Base-by-base conservation (phyloP, 1,139 yeast genomes). In the Candida sojae region DNA sequence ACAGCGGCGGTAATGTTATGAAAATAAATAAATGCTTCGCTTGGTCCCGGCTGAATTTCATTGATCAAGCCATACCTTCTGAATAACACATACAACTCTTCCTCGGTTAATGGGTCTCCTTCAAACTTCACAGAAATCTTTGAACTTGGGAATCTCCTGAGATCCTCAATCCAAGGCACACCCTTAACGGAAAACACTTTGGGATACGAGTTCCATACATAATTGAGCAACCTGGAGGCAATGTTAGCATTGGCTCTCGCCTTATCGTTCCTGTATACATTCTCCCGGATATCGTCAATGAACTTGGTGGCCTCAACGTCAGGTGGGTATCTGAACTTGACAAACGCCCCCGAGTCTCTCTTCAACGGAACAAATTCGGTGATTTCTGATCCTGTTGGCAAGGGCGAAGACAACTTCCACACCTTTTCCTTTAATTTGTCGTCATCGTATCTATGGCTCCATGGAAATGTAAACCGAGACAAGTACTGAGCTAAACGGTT, bases 301-400 rank as follows among this genome's bases (percentile, higher is more conserved):
- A 85, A 73, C 23, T 80, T 81, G 41, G 80, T 76, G 4, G 77
- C 65, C 2, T 79, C 67, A 42, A 70, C 66, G 3, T 67, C 73
- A 2, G 68, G 69, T 0, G 95, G 92, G 6, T 85, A 80, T 41
- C 71, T 68, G 58, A 86, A 87, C 55, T 86, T 86, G 32, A 88
- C 93, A 73, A 93, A 92, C 0, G 91, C 97, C 39, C 98, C 98
- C 46, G 97, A 96, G 61, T 93, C 99, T 54, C 96, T 70, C 51
- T 69, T 77, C 49, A 88, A 75, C 0, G 96, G 88, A 12, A 90
- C 84, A 33, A 88, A 73, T 38, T 70, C 77, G 4, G 63, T 55
- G 36, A 73, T 64, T 6, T 54, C 47, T 6, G 68, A 61, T 2
- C 57, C 65, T 4, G 51, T 55, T 1, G 78, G 77, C 25, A 74